These are phyloP conservation scores for Candida sp. DNA, from an alignment of 1,139 yeast species.

Conservation along the genomic window DNA sequence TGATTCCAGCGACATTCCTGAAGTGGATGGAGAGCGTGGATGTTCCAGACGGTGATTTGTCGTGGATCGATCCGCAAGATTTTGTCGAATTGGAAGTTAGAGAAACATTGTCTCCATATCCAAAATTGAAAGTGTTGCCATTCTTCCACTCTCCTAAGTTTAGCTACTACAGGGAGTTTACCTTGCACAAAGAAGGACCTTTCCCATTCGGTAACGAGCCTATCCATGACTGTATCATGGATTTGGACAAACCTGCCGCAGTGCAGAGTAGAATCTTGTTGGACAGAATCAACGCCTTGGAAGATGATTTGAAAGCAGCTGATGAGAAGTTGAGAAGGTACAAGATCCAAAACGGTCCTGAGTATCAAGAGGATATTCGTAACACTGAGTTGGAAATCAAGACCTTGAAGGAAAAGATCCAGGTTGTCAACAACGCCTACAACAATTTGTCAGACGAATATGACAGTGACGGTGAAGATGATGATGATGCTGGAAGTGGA, in stretches of 20 bases:
- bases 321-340: constrained; percentile 32
- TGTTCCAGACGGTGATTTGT: constrained; percentile 48
- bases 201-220: constrained; percentile 73
- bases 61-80: constrained; percentile 87
- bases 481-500: constrained; percentile 11
- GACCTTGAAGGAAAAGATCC: constrained; percentile 32
- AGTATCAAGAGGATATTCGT: constrained; percentile 28
- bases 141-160: constrained; percentile 77
- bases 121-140: constrained; percentile 64
- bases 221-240: constrained; percentile 73
- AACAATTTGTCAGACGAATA: constrained; percentile 19
- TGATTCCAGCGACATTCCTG: constrained; percentile 8
- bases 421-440: constrained; percentile 25
- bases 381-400: constrained; percentile 22
- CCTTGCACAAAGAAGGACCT: constrained; percentile 51
- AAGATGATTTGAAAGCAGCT: constrained; percentile 44
- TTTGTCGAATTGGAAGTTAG: constrained; percentile 72
- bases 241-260: constrained; percentile 55
- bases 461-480: constrained; percentile 8
- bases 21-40: constrained; percentile 34
- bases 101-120: constrained; percentile 51
- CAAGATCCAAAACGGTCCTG: constrained; percentile 10
- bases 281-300: constrained; percentile 45
- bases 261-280: constrained; percentile 51
- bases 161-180: constrained; percentile 69